Evolutionary conservation across 352 stramenopile species (phyloP).

Genomic region (Globisporangium iwayamae): DNA sequence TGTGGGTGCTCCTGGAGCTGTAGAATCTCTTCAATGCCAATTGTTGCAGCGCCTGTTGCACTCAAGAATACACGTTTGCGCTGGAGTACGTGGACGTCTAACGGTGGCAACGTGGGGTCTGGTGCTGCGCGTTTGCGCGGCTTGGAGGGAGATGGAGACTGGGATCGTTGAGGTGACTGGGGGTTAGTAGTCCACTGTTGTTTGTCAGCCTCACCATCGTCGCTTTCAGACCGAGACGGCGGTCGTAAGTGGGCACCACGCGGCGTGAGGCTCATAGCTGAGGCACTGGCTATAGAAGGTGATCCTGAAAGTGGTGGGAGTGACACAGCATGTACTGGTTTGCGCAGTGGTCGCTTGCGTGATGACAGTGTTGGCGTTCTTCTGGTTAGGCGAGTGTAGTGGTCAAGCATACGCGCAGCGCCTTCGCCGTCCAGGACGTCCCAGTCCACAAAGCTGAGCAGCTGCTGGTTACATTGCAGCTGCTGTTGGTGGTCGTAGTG

Average conservation of each 20-base stretch:
- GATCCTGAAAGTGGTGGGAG: neutral
- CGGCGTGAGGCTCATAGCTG: neutral
- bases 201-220: neutral
- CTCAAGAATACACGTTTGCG: constrained; percentile 40
- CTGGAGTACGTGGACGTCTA: constrained; percentile 39
- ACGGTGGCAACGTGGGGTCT: constrained; percentile 22
- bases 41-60: constrained; percentile 10
- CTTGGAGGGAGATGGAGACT: neutral
- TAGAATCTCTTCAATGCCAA: constrained; percentile 51
- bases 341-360: neutral
- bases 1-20: constrained; percentile 36
- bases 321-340: neutral
- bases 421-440: neutral
- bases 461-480: neutral
- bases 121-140: neutral
- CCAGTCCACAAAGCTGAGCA: constrained; percentile 15
- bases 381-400: neutral
- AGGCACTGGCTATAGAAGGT: neutral
- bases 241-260: neutral
- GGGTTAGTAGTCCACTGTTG: neutral
- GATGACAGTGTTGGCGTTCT: neutral
- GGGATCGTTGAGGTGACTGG: neutral
- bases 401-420: neutral
- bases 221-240: neutral
- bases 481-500: constrained; percentile 3